A percentile compares a stretch with the other conserved stretches of the same genome.
These are phyloP conservation scores for Hymenoscyphus infarciens DNA, from an alignment of 2,329 filamentous ascomycete species.

Conservation along the genomic window DNA sequence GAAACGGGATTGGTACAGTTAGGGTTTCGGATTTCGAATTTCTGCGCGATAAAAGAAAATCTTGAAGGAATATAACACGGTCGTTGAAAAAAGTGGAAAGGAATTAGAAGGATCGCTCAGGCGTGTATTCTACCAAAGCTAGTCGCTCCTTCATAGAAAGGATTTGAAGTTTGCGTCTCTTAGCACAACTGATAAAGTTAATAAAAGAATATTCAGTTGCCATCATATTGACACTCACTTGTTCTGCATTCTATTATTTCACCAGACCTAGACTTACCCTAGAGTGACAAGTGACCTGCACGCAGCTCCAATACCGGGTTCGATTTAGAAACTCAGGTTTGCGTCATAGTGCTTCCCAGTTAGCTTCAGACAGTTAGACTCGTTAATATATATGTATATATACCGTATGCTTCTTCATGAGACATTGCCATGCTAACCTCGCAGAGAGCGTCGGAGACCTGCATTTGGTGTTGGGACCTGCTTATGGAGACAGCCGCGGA, in stretches of 20 bases:
- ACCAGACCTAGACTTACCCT: no score
- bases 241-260: not conserved
- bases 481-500: not conserved
- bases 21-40: not conserved
- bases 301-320: not conserved
- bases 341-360: not conserved
- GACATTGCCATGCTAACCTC: not conserved
- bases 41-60: not conserved
- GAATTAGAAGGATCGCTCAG: conserved; percentile 9
- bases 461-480: not conserved
- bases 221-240: not conserved
- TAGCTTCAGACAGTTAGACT: not conserved
- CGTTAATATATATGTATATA: no score
- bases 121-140: conserved; percentile 8
- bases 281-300: not conserved
- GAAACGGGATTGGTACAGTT: not conserved
- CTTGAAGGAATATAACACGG: not conserved
- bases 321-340: not conserved
- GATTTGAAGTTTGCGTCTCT: conserved; percentile 2
- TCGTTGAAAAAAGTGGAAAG: not conserved
- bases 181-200: not conserved
- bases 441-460: not conserved
- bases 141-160: not conserved
- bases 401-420: not conserved
- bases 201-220: not conserved